phyloP scores from a whole-genome alignment of 1,139 yeast species.

The Waltiozyma sp. region DNA sequence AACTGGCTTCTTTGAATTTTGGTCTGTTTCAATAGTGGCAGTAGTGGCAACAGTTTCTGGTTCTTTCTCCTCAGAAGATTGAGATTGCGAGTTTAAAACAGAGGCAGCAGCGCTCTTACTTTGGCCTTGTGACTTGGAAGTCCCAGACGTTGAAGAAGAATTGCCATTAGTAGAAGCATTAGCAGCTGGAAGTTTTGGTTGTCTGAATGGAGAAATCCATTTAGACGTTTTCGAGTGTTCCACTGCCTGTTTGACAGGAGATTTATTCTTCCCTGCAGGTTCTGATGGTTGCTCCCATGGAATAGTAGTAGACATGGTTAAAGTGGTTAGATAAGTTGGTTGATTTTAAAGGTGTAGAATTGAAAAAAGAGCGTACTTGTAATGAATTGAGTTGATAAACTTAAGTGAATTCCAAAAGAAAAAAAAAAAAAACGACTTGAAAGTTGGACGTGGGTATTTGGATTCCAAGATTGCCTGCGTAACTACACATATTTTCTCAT shows the following conservation, averaged over 20 bases:
- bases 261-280: neutral
- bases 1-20: constrained; percentile 5
- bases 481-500: neutral
- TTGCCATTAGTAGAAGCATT: neutral
- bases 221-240: constrained; percentile 8
- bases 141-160: too few relatives aligned
- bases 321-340: neutral
- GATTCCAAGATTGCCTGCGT: neutral
- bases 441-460: too few relatives aligned
- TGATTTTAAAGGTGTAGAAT: neutral
- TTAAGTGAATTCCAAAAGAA: too few relatives aligned
- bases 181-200: constrained; percentile 4
- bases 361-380: too few relatives aligned
- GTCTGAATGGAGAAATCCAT: constrained; percentile 46
- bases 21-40: constrained; percentile 1
- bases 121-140: neutral
- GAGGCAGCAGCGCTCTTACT: neutral
- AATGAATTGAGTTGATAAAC: too few relatives aligned
- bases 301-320: neutral
- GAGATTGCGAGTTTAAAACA: neutral
- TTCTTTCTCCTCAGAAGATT: constrained; percentile 1
- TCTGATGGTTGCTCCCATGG: neutral
- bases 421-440: too few relatives aligned
- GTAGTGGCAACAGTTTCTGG: constrained; percentile 3
- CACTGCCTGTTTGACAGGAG: neutral